Evolutionary conservation across 805 yeast species (phyloP).

Genomic region (Yarrowia sp.): DNA sequence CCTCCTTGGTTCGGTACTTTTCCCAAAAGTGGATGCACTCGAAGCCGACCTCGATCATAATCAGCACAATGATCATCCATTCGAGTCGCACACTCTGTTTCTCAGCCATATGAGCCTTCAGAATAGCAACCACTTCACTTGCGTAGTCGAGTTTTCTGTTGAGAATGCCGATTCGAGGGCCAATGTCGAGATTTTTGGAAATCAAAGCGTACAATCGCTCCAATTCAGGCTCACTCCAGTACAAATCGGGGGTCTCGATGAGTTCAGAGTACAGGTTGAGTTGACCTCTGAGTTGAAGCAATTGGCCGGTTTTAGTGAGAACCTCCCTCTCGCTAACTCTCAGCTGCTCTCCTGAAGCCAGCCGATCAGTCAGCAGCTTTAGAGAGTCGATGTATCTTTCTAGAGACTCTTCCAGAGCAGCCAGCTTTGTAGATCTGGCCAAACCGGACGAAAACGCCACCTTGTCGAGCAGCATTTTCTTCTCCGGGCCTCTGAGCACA

Average conservation of each 20-base stretch:
- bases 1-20: constrained; percentile 9
- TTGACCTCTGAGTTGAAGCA: constrained; percentile 79
- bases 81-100: constrained; percentile 78
- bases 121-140: constrained; percentile 82
- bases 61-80: constrained; percentile 85
- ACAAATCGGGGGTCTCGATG: constrained; percentile 89
- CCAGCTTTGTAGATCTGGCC: constrained; percentile 83
- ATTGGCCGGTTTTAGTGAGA: constrained; percentile 71
- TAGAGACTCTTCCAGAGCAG: constrained; percentile 74
- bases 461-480: constrained; percentile 70
- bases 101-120: constrained; percentile 76
- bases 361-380: constrained; percentile 65
- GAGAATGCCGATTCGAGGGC: constrained; percentile 76
- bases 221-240: constrained; percentile 89
- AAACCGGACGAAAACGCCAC: constrained; percentile 90
- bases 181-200: constrained; percentile 74
- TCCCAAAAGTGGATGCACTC: constrained; percentile 70
- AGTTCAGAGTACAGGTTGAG: constrained; percentile 85
- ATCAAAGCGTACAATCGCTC: constrained; percentile 77
- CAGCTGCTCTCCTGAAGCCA: constrained; percentile 66
- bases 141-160: constrained; percentile 90
- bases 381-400: constrained; percentile 73
- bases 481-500: constrained; percentile 61
- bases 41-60: constrained; percentile 83
- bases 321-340: constrained; percentile 61